Conservation (phyloP, 257 asterid genomes). For the Knoxia roxburghii region DNA sequence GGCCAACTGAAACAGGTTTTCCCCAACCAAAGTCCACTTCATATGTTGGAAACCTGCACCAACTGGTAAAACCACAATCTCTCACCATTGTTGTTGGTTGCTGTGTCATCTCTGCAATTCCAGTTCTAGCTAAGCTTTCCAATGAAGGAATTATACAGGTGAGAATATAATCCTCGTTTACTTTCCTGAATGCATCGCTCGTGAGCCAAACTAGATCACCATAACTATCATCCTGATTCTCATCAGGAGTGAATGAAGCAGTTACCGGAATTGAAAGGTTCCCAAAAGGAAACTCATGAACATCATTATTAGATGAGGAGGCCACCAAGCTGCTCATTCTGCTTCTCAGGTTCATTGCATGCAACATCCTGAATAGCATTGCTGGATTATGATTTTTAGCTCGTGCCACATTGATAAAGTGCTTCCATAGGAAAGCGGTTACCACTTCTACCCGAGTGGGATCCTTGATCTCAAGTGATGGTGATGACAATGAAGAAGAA, state of each 20-base stretch:
- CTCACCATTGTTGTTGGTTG: not conserved
- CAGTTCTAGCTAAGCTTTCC: not conserved
- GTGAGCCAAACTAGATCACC: constrained; percentile 10
- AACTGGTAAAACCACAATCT: not conserved
- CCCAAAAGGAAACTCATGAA: constrained; percentile 18
- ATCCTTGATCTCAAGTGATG: constrained; percentile 12
- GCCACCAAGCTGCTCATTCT: constrained; percentile 13
- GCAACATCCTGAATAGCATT: not conserved
- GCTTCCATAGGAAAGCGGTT: constrained; percentile 30
- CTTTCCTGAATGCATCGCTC: constrained; percentile 21
- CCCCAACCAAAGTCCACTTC: constrained; percentile 22
- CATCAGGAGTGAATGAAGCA: not conserved
- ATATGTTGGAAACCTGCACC: constrained; percentile 15
- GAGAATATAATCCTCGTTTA: constrained; percentile 10
- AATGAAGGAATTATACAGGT: no score
- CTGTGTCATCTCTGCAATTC: not conserved
- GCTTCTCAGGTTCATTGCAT: constrained; percentile 18
- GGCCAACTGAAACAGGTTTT: constrained; percentile 10
- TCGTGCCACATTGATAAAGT: constrained; percentile 8
- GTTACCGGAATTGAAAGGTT: not conserved
- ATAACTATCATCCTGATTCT: not conserved
- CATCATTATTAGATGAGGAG: not conserved
- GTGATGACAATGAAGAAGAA: not conserved
- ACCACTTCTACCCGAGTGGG: constrained; percentile 42
- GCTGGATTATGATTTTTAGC: not conserved